Conservation (phyloP, 2,329 filamentous ascomycete genomes). For the Ramularia endophylla region DNA sequence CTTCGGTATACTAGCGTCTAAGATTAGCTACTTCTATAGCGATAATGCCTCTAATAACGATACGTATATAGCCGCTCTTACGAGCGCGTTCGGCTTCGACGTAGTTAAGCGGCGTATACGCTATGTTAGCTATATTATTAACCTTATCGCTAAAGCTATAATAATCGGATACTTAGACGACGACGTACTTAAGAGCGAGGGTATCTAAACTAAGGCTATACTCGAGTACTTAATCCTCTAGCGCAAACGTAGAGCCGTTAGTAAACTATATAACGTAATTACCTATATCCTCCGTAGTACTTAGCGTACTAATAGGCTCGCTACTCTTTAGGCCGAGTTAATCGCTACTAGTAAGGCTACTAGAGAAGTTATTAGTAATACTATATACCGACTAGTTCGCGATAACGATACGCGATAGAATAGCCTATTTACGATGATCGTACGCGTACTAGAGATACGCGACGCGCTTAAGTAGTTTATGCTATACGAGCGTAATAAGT, state of each 20-base stretch:
- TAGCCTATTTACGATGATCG: neutral
- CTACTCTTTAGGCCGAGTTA: neutral
- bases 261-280: conserved; percentile 1
- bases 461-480: neutral
- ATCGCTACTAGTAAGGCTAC: neutral
- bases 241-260: neutral
- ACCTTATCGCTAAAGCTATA: neutral
- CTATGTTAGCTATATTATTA: too few species aligned
- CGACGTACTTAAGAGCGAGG: neutral
- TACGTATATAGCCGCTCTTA: neutral
- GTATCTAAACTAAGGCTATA: neutral
- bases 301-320: neutral
- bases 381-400: neutral
- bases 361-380: neutral
- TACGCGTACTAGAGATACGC: neutral
- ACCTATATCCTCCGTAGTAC: neutral
- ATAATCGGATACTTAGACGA: neutral
- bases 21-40: neutral
- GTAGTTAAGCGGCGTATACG: neutral
- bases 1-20: neutral
- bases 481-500: neutral
- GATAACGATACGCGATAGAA: neutral
- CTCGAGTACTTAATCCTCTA: neutral
- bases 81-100: neutral
- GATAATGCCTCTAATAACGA: neutral